Conservation (phyloP, 1,284 basidiomycete species). For the Cutaneotrichosporon sp. region DNA sequence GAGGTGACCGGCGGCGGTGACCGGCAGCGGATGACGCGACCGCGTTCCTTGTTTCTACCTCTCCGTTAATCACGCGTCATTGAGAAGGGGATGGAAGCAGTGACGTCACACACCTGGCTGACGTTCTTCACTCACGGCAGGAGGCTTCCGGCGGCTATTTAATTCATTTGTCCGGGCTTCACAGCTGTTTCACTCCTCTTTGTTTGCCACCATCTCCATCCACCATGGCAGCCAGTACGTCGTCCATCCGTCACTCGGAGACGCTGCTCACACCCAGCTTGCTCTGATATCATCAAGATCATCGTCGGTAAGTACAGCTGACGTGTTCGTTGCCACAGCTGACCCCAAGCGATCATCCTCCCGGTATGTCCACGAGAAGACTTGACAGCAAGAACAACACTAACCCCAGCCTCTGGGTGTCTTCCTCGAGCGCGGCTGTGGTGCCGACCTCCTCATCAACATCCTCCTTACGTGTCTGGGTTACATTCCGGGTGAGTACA, state of each 20-base stretch:
- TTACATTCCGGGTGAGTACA: conserved; percentile 41
- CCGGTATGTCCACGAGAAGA: conserved; percentile 27
- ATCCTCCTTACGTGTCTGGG: conserved; percentile 47
- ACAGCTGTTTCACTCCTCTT: neutral
- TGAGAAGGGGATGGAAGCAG: neutral
- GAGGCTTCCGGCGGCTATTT: too few relatives aligned
- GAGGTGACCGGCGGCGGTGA: neutral
- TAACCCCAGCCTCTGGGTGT: conserved; percentile 43
- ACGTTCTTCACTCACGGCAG: neutral
- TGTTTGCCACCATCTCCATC: conserved; percentile 11
- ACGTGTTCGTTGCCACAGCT: neutral
- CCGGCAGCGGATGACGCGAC: conserved; percentile 20
- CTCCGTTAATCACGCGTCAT: neutral
- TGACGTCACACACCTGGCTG: neutral
- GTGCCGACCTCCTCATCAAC: conserved; percentile 45
- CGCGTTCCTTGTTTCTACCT: conserved; percentile 17
- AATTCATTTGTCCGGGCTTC: too few relatives aligned
- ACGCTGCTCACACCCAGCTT: conserved; percentile 24
- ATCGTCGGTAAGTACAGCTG: conserved; percentile 26
- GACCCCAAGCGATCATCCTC: conserved; percentile 37
- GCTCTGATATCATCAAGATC: conserved; percentile 46
- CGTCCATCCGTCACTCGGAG: conserved; percentile 8
- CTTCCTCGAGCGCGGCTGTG: conserved; percentile 50
- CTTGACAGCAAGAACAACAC: neutral
- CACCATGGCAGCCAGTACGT: conserved; percentile 16